These are phyloP conservation scores for Holtermannia corniformis DNA, from an alignment of 768 basidiomycete species.

Conservation along the genomic window DNA sequence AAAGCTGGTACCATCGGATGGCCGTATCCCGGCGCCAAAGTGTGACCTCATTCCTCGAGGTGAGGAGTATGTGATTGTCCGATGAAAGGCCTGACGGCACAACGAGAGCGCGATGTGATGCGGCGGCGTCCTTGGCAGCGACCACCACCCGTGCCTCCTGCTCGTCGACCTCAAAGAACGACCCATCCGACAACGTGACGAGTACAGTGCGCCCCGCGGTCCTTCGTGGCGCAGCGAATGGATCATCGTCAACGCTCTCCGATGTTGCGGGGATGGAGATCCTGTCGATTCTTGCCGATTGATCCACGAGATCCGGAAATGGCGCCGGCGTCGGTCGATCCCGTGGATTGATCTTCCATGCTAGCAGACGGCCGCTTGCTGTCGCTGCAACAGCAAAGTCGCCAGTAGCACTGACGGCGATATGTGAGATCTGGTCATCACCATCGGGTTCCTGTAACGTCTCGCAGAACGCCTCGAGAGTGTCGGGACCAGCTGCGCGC, in stretches of 20 bases:
- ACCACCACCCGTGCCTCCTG: background rate
- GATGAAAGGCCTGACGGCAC: no score
- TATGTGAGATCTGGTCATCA: slow-evolving; percentile 9
- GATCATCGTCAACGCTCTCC: background rate
- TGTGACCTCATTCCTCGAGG: no score
- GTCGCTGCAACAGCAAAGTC: slow-evolving; percentile 4
- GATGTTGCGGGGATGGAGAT: background rate
- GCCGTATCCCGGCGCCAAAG: no score
- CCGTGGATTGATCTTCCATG: slow-evolving; percentile 6
- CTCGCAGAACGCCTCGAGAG: slow-evolving; percentile 19
- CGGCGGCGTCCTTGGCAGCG: no score
- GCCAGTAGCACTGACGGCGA: slow-evolving; percentile 1
- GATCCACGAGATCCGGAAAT: background rate
- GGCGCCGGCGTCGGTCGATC: background rate
- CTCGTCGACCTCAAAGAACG: background rate
- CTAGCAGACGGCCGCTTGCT: background rate
- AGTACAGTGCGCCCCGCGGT: background rate
- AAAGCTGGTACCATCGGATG: no score
- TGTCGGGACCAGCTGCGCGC: slow-evolving; percentile 44
- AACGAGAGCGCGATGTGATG: no score
- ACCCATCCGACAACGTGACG: background rate
- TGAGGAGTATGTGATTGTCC: no score
- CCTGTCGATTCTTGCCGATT: background rate
- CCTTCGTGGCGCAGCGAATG: background rate
- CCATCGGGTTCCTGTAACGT: background rate